These are phyloP conservation scores for Mycena galericulata DNA, from an alignment of 768 basidiomycete species.

Conservation along the genomic window DNA sequence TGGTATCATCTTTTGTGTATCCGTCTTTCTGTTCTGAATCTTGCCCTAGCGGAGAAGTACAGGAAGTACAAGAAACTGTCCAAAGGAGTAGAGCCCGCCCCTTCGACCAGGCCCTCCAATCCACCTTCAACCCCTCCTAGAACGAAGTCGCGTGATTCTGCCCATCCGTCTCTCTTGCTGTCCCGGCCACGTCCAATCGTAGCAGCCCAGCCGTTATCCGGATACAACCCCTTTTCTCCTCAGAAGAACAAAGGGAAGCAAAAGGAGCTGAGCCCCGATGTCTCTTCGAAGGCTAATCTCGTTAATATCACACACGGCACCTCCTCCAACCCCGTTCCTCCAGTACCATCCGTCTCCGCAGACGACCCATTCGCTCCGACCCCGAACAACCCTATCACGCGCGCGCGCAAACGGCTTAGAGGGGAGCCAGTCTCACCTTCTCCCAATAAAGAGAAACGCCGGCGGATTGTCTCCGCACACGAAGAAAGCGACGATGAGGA, in stretches of 20 bases:
- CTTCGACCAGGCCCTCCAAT: constrained; percentile 32
- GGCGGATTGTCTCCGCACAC: constrained; percentile 62
- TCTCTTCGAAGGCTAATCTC: constrained; percentile 50
- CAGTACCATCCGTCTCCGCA: constrained; percentile 41
- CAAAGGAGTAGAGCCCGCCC: constrained; percentile 51
- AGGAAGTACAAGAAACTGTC: constrained; percentile 83
- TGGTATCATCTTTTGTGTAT: constrained; percentile 57
- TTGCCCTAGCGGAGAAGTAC: constrained; percentile 76
- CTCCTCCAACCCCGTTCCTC: constrained; percentile 55
- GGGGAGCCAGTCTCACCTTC: constrained; percentile 89
- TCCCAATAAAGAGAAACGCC: constrained; percentile 81
- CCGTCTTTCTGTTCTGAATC: constrained; percentile 31
- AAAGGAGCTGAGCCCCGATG: constrained; percentile 41
- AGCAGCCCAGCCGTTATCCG: constrained; percentile 62
- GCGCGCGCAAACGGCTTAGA: constrained; percentile 84
- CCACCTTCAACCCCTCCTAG: constrained; percentile 55
- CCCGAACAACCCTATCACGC: constrained; percentile 62
- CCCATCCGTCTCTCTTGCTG: constrained; percentile 52
- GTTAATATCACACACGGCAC: constrained; percentile 49
- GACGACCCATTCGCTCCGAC: constrained; percentile 43
- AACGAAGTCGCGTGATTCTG: constrained; percentile 43
- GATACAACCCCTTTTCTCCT: constrained; percentile 86
- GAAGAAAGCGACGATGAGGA: constrained; percentile 53
- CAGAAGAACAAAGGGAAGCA: constrained; percentile 71
- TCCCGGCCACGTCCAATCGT: constrained; percentile 65